Conservation (phyloP, 78 protist species). For the Dictyostelium discoideum region DNA sequence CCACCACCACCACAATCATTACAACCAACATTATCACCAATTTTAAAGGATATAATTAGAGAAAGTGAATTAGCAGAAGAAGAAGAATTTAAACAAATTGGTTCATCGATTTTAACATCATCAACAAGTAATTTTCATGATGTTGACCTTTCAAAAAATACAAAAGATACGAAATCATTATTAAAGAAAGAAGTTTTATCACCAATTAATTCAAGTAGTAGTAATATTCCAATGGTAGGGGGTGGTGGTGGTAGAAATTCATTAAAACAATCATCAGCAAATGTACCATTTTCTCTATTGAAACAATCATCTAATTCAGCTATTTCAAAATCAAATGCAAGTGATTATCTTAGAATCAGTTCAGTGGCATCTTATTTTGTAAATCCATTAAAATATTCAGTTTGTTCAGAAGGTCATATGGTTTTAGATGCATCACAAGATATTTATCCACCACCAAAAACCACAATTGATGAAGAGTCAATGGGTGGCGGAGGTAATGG, state of each 20-base stretch:
- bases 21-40: neutral
- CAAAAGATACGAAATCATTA: neutral
- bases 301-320: neutral
- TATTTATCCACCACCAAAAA: neutral
- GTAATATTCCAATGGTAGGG: neutral
- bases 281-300: neutral
- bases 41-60: neutral
- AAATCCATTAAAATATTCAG: conserved; percentile 2
- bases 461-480: neutral
- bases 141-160: neutral
- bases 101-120: neutral
- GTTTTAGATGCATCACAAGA: neutral
- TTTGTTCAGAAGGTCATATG: conserved; percentile 17
- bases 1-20: neutral
- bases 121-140: neutral
- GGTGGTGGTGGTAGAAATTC: neutral
- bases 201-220: neutral
- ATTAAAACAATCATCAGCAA: neutral
- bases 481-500: neutral
- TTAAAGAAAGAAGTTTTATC: neutral
- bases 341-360: neutral
- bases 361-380: conserved; percentile 2
- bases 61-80: neutral
- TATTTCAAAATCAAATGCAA: neutral
- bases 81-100: neutral